Percentiles rank a stretch among this genome's conserved stretches.
Evolutionary conservation across 1,139 yeast genomes (phyloP).

Genomic region (Saccharomyces hybrid): DNA sequence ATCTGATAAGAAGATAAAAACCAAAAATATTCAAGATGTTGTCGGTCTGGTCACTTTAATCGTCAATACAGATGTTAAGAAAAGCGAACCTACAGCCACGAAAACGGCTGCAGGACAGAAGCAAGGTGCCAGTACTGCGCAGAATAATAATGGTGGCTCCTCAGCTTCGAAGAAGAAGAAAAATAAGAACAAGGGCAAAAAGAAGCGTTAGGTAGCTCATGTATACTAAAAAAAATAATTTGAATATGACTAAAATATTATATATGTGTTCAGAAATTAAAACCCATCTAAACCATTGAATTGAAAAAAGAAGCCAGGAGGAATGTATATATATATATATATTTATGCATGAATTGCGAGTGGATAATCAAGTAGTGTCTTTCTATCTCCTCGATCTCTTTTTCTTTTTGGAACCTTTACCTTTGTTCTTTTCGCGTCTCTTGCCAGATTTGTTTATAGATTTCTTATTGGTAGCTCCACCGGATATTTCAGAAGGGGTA

Average conservation of each 20-base stretch:
- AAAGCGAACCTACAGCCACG: conserved; percentile 14
- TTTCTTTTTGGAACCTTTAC: conserved; percentile 17
- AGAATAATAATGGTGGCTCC: conserved; percentile 1
- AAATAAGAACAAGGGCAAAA: conserved; percentile 20
- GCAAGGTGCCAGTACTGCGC: conserved; percentile 7
- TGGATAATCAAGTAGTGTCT: neutral
- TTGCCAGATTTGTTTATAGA: neutral
- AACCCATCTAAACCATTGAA: neutral
- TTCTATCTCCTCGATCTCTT: conserved; percentile 20
- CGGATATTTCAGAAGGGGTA: neutral
- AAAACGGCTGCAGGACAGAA: conserved; percentile 6
- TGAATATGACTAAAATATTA: conserved; percentile 2
- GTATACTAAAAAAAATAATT: neutral
- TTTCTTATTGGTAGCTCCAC: neutral
- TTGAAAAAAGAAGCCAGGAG: neutral
- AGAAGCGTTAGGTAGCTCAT: conserved; percentile 14
- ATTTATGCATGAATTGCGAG: conserved; percentile 1
- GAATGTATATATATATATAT: neutral
- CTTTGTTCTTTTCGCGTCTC: conserved; percentile 6
- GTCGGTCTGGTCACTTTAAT: conserved; percentile 25
- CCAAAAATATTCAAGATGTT: conserved; percentile 9
- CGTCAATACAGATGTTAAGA: conserved; percentile 27
- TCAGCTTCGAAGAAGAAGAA: conserved; percentile 12
- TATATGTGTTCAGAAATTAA: conserved; percentile 3
- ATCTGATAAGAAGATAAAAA: conserved; percentile 3